Conservation (phyloP, 352 stramenopile species). For the Pythium inflatum region DNA sequence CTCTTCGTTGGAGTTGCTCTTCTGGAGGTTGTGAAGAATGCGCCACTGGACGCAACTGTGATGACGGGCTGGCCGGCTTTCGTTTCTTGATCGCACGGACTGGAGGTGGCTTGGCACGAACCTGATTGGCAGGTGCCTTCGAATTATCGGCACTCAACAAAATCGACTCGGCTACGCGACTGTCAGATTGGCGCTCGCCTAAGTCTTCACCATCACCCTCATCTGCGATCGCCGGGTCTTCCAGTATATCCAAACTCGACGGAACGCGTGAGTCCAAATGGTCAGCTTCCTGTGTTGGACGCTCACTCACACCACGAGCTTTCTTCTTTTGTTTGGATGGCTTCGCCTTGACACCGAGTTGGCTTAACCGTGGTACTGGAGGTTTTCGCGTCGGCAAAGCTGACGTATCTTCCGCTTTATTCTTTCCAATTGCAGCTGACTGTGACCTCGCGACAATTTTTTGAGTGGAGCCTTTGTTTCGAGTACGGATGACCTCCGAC, state of each 20-base stretch:
- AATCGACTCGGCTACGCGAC: slow-evolving; percentile 8
- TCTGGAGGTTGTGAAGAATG: neutral
- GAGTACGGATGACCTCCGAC: slow-evolving; percentile 54
- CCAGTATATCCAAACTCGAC: neutral
- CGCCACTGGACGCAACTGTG: no score
- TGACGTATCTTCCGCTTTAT: neutral
- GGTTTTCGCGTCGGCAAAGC: slow-evolving; percentile 42
- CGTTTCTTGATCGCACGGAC: no score
- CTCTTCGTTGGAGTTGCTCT: slow-evolving; percentile 52
- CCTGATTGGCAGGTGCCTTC: neutral
- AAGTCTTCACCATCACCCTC: slow-evolving; percentile 2
- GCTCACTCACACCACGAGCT: neutral
- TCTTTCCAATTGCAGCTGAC: no score
- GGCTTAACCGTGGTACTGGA: slow-evolving; percentile 57
- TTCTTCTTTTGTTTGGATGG: slow-evolving; percentile 10
- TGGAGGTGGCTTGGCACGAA: no score
- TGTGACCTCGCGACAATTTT: neutral
- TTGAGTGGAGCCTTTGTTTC: slow-evolving; percentile 40
- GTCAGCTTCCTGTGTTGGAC: no score
- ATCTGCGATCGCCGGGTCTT: neutral
- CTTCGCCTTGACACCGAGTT: slow-evolving; percentile 13
- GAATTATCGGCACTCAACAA: neutral
- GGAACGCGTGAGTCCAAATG: neutral
- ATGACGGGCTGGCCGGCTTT: slow-evolving; percentile 22
- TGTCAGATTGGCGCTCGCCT: neutral